phyloP scores from a whole-genome alignment of 2,329 filamentous ascomycete genomes.

The Monilinia vaccinii-corymbosi region DNA sequence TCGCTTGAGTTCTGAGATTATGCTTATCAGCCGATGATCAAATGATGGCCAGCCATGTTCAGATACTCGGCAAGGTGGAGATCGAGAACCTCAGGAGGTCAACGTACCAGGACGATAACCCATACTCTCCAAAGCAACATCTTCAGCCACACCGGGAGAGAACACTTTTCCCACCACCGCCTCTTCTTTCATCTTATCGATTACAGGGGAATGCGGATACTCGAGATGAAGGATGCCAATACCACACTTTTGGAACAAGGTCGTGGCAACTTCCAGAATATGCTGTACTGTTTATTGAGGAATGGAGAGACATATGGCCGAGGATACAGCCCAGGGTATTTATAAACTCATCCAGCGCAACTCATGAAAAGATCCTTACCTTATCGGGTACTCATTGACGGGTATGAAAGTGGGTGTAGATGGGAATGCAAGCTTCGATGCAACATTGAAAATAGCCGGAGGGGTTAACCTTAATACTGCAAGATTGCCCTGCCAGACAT shows the following conservation, averaged over 20 bases:
- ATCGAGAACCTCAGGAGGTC: neutral
- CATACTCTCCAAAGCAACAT: conserved; percentile 19
- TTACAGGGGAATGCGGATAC: neutral
- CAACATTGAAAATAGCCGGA: neutral
- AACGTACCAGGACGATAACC: conserved; percentile 22
- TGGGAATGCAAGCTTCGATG: conserved; percentile 1
- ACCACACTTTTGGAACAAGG: conserved; percentile 1
- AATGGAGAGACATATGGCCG: conserved; percentile 3
- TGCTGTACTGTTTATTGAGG: conserved; percentile 4
- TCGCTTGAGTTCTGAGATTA: conserved; percentile 42
- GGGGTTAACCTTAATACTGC: neutral
- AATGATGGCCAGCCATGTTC: conserved; percentile 6
- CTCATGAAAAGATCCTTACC: neutral
- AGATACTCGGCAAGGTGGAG: neutral
- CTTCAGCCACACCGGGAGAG: conserved; percentile 15
- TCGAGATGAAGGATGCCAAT: neutral
- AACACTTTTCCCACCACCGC: conserved; percentile 7
- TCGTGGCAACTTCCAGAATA: neutral
- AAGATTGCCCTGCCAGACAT: neutral
- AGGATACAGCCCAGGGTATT: conserved; percentile 7
- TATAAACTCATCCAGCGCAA: conserved; percentile 1
- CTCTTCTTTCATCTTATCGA: conserved; percentile 8
- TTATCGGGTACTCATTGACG: conserved; percentile 8
- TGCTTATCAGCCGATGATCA: neutral
- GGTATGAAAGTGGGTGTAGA: conserved; percentile 3